Conservation (phyloP, 345 rosid species). For the Garcia nutans region DNA sequence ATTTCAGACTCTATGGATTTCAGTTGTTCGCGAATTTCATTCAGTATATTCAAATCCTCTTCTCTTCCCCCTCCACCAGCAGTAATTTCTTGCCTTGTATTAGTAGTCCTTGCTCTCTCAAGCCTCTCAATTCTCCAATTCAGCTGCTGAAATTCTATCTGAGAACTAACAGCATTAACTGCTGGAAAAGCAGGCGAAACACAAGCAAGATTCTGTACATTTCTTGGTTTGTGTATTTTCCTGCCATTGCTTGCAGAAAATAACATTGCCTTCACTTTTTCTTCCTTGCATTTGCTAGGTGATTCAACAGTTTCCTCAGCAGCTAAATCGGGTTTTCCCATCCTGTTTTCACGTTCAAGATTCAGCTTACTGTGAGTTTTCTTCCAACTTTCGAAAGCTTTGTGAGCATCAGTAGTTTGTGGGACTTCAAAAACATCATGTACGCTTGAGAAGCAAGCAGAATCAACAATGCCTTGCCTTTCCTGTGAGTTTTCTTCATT, state of each 20-base stretch:
- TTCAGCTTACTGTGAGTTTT: slow-evolving; percentile 19
- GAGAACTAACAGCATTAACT: slow-evolving; percentile 1
- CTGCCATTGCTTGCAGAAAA: slow-evolving; percentile 24
- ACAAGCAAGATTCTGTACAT: slow-evolving; percentile 18
- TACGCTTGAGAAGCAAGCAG: slow-evolving; percentile 35
- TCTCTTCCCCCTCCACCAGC: slow-evolving; percentile 43
- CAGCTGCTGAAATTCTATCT: slow-evolving; percentile 33
- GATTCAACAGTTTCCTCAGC: slow-evolving; percentile 19
- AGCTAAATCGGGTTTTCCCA: slow-evolving; percentile 34
- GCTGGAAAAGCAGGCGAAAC: slow-evolving; percentile 11
- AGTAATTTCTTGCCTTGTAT: slow-evolving; percentile 34
- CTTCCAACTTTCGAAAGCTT: slow-evolving; percentile 5
- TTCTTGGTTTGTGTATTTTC: slow-evolving; percentile 25
- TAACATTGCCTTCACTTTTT: slow-evolving; percentile 38
- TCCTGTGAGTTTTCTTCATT: slow-evolving; percentile 21
- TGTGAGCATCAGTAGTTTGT: slow-evolving; percentile 23
- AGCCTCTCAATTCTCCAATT: slow-evolving; percentile 45
- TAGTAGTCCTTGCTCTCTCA: slow-evolving; percentile 39
- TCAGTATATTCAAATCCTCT: slow-evolving; percentile 53
- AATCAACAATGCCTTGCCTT: slow-evolving; percentile 23
- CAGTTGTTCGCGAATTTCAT: slow-evolving; percentile 64
- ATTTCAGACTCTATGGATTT: slow-evolving; percentile 59
- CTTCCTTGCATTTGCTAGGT: slow-evolving; percentile 21
- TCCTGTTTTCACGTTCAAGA: slow-evolving; percentile 35
- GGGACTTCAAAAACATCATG: slow-evolving; percentile 77